Evolutionary conservation across 2,329 filamentous ascomycete genomes (phyloP), one percentile per base, ranked within the genome.

Genomic region (Macroventuria anomochaeta): DNA sequence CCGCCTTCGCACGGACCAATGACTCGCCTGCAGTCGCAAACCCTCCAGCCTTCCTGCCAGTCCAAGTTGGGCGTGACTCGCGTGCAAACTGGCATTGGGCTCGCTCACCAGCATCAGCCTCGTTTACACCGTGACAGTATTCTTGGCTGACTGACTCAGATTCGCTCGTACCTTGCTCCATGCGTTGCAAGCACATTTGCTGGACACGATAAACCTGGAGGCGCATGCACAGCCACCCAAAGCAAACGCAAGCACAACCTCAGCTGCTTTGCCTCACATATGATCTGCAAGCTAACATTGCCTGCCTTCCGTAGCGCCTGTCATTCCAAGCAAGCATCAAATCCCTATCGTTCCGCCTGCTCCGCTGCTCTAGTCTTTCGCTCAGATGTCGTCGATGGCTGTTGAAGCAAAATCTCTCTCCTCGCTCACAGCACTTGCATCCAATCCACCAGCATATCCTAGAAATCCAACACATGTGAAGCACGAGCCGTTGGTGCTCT

Each of bases 381-480:
- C 53, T 62, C 51, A 51, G 53, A 72, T 72, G 68, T 66, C 70
- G 41, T 56, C 65, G 37, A 63, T 63, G 13, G 65, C 71, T 50
- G 81, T 95, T 65, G 90, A 96, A 80, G 95, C 93, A 63, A 87
- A 84, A 65, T 97, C 93, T 38, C 80, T 97, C 37, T 89, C 89
- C 46, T 82, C 86, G 46, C 83, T 99, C 60, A 95, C 91, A 61
- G 79, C 84, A 34, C 84, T 97, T 58, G 93, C 95, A 58, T 84
- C 89, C 44, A 91, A 96, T 67, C 95, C 93, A 34, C 93, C 95
- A 39, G 84, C 87, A 65, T 95, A 96, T 73, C 91, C 91, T 42
- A 84, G 88, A 67, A 90, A 90, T 69, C 89, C 90, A 5, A 85
- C 86, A 3, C 86, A 88, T 62, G 78, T 83, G 64, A 84, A 80